Base-by-base conservation (phyloP, 345 rosid species). In the Camelina laxa region DNA sequence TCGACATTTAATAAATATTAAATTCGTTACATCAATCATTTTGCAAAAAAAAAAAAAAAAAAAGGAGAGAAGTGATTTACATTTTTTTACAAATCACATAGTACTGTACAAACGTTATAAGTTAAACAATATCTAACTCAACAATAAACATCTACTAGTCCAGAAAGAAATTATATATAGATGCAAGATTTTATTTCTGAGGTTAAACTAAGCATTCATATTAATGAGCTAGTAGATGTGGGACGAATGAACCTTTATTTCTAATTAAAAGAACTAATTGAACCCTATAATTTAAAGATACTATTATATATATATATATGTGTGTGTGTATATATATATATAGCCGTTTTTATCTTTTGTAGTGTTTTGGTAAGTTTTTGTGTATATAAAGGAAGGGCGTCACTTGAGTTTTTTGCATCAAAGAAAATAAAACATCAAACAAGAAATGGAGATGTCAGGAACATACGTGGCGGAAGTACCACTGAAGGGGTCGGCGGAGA, bases 401-500 rank as follows among this genome's bases (percentile, higher is more conserved):
- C 24, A 16, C 41, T 27, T 10, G 39, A 8, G 49, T 14, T 21
- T 21, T 50, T 49, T 61, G 16, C 67, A 60, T 60, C 50, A 44
- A 58, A 60, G 9, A 6, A 36, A 22, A 13, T 24, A 8, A 7
- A 38, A 12, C 13, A 39, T 5, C 47, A 61, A 61, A 11, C 67
- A 48, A 31, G 9, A 31, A 47, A 72, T 63, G 70, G 76, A 63
- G 36, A 63, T 20, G 69, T 53, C 70, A 20, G 70, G 70, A 73
- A 73, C 76, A 62, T 63, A 73, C 24, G 70, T 73, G 36, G 31
- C 62, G 24, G 70, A 73, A 12, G 47, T 73, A 4, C 69, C 76
- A 1, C 14, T 72, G 19, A 72, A 53, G 8, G 76, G 76, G 9
- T 53, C 48, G 27, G 75, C 60, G 10, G 50, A 70, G 19, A 60